Conservation (phyloP, 1,284 basidiomycete species). For the Agroathelia rolfsii region DNA sequence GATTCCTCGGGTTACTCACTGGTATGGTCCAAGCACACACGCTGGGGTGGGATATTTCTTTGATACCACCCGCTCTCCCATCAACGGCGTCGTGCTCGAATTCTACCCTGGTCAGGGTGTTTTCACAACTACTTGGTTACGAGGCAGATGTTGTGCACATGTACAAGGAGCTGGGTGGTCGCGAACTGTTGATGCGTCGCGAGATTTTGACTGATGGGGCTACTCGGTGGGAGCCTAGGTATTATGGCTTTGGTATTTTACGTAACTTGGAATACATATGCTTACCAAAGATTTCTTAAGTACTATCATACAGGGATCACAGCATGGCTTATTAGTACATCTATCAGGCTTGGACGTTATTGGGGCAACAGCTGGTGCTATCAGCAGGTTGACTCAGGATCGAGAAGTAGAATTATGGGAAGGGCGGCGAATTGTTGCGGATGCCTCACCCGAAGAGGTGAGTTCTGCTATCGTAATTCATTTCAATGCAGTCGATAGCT, state of each 20-base stretch:
- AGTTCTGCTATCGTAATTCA: conserved; percentile 3
- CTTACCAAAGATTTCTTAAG: conserved; percentile 19
- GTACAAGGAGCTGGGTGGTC: conserved; percentile 60
- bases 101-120: conserved; percentile 34
- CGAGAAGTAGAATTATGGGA: conserved; percentile 56
- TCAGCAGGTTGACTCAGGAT: conserved; percentile 49
- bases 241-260: conserved; percentile 7
- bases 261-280: neutral
- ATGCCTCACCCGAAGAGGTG: conserved; percentile 37
- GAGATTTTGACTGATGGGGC: conserved; percentile 39
- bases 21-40: conserved; percentile 40
- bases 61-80: conserved; percentile 35
- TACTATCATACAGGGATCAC: conserved; percentile 46
- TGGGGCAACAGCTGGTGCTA: conserved; percentile 50
- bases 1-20: conserved; percentile 38
- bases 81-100: conserved; percentile 44
- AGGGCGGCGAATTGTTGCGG: conserved; percentile 43
- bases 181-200: conserved; percentile 53
- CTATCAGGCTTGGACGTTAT: conserved; percentile 52
- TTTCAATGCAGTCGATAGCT: conserved; percentile 4
- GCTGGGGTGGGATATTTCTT: conserved; percentile 44
- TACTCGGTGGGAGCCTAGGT: conserved; percentile 58
- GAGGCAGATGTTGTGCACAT: conserved; percentile 48
- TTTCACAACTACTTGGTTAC: conserved; percentile 48
- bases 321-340: conserved; percentile 47